Evolutionary conservation across 129 eudicot species (phyloP).

Genomic region (Daucus carota): DNA sequence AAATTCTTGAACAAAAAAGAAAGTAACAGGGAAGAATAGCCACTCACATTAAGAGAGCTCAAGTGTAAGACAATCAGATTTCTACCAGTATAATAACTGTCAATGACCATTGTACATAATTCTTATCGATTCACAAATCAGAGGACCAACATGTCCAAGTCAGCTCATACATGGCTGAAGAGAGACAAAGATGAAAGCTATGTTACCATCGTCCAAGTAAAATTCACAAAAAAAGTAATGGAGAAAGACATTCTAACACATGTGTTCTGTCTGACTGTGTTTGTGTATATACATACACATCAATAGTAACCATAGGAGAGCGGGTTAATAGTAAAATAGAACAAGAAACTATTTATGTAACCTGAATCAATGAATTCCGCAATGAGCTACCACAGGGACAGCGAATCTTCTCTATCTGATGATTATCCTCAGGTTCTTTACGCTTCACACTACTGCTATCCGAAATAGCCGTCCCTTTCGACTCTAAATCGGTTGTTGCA

Average conservation of each 20-base stretch:
- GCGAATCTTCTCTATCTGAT: constrained; percentile 62
- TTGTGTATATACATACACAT: background rate
- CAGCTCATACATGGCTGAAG: background rate
- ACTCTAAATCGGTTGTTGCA: constrained; percentile 56
- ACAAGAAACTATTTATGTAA: constrained; percentile 7
- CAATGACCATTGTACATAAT: background rate
- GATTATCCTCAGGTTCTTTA: constrained; percentile 52
- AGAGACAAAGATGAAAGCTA: background rate
- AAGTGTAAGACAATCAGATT: background rate
- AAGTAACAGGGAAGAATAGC: background rate
- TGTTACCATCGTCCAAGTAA: background rate
- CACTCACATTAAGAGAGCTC: background rate
- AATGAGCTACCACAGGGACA: constrained; percentile 80
- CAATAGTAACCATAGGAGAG: background rate
- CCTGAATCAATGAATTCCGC: constrained; percentile 79
- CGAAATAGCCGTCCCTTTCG: constrained; percentile 51
- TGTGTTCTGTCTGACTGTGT: background rate
- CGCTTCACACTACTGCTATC: constrained; percentile 36
- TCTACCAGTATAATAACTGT: background rate
- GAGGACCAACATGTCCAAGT: background rate
- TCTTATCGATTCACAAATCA: background rate
- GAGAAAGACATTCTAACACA: too few relatives aligned
- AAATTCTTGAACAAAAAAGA: background rate
- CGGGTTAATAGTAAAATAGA: background rate
- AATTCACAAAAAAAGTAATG: too few relatives aligned